A percentile compares a stretch with the other conserved stretches of the same genome.
Evolutionary conservation across 2,329 filamentous ascomycete species (phyloP).

Genomic region (Penicillium aurantiogriseum): DNA sequence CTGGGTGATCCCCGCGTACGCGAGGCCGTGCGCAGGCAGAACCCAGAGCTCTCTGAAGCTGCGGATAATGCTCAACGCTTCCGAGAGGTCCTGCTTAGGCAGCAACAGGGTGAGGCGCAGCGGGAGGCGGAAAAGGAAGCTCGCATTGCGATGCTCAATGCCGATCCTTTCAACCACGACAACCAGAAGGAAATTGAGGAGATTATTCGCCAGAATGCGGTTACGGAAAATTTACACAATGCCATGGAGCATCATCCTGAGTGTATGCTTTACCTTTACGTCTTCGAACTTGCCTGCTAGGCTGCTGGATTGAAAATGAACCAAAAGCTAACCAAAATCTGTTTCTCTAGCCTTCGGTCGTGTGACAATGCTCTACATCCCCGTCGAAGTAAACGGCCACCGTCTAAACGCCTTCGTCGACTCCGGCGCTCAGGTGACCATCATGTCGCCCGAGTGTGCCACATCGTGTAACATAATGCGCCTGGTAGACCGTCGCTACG

Average conservation of each 20-base stretch:
- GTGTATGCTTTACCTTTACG: constrained; percentile 57
- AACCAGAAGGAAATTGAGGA: constrained; percentile 92
- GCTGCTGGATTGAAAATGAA: background rate
- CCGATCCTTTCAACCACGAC: constrained; percentile 90
- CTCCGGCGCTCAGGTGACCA: constrained; percentile 94
- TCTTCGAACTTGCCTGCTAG: background rate
- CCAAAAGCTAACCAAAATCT: constrained; percentile 8
- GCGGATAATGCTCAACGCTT: constrained; percentile 76
- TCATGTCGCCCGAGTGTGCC: constrained; percentile 94
- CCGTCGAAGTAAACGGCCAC: constrained; percentile 89
- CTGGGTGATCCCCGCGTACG: constrained; percentile 74
- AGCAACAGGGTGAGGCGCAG: constrained; percentile 68
- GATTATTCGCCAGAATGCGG: constrained; percentile 90
- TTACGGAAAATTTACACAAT: constrained; percentile 93
- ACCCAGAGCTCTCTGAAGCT: constrained; percentile 73
- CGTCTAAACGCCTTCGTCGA: constrained; percentile 96
- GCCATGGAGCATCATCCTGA: constrained; percentile 97
- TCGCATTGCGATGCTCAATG: constrained; percentile 80
- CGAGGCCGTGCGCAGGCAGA: constrained; percentile 66
- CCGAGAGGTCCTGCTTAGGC: constrained; percentile 66
- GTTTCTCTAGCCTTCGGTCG: constrained; percentile 73
- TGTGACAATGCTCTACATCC: constrained; percentile 94
- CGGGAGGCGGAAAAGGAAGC: constrained; percentile 75
- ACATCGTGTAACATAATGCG: constrained; percentile 94
- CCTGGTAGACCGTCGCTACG: constrained; percentile 86